phyloP scores from a whole-genome alignment of 139 green algal species.

The Ostreobium quekettii region DNA sequence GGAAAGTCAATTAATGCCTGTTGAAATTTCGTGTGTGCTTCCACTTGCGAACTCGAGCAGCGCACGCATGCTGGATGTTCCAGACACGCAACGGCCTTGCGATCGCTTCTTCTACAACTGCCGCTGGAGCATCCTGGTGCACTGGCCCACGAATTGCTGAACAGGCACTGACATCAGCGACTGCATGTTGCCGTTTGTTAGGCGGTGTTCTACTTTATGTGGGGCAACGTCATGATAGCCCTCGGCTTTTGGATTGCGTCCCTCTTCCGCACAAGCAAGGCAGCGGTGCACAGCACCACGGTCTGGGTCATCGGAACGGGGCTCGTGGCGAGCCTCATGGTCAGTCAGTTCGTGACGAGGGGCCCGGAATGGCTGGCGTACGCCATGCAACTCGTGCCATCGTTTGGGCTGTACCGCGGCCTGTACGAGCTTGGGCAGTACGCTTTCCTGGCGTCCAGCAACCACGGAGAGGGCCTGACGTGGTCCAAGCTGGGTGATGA shows the following conservation, averaged over 20 bases:
- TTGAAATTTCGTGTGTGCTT: background rate
- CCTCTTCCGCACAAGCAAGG: conserved; percentile 18
- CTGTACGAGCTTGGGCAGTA: conserved; percentile 49
- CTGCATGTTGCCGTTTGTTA: too few species aligned
- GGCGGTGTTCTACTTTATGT: conserved; percentile 55
- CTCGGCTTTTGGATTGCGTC: conserved; percentile 39
- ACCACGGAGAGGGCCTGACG: conserved; percentile 32
- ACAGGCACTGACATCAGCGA: too few species aligned
- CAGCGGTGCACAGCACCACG: conserved; percentile 23
- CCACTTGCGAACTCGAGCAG: too few species aligned
- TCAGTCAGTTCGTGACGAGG: conserved; percentile 39
- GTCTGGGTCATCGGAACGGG: conserved; percentile 28
- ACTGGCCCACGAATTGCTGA: too few species aligned
- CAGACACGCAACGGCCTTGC: too few species aligned
- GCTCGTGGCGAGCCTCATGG: conserved; percentile 38
- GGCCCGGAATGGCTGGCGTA: conserved; percentile 27
- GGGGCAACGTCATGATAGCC: conserved; percentile 48
- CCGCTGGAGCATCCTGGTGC: too few species aligned
- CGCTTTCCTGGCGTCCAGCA: conserved; percentile 47
- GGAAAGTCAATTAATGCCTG: too few species aligned
- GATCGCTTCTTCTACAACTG: too few species aligned
- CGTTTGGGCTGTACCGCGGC: conserved; percentile 47
- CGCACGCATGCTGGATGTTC: too few species aligned
- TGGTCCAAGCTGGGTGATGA: conserved; percentile 41
- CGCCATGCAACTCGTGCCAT: conserved; percentile 37